A percentile compares a stretch with the other conserved stretches of the same genome.
These are phyloP conservation scores for Onygenales sp. DNA, from an alignment of 2,329 filamentous ascomycete species.

Conservation along the genomic window DNA sequence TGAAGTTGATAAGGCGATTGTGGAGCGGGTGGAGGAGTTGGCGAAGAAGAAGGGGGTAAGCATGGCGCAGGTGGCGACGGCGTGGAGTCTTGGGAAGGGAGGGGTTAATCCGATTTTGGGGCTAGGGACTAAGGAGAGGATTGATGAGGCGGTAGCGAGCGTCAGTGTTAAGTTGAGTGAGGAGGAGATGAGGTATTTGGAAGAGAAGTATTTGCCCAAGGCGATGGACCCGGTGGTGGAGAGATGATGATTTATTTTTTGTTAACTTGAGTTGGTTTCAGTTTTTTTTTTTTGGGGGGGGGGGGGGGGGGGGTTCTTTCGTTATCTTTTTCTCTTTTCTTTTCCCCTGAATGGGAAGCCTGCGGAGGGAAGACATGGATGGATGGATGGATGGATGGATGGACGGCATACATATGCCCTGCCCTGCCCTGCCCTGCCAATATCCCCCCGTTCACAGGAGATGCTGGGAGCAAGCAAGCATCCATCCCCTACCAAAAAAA, in stretches of 20 bases:
- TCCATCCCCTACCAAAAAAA: too few species aligned
- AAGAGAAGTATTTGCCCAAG: slow-evolving; percentile 54
- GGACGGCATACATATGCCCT: too few species aligned
- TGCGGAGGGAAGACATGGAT: too few species aligned
- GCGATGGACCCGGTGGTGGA: slow-evolving; percentile 14
- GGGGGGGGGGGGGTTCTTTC: background rate
- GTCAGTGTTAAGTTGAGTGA: slow-evolving; percentile 40
- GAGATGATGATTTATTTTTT: background rate
- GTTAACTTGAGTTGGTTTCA: background rate
- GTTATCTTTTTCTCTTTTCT: too few species aligned
- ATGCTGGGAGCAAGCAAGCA: too few species aligned
- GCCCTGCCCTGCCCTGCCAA: too few species aligned
- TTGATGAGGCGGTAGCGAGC: slow-evolving; percentile 50
- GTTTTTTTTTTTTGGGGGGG: background rate
- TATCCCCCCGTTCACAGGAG: too few species aligned
- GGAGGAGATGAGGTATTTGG: slow-evolving; percentile 53
- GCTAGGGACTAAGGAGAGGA: slow-evolving; percentile 47
- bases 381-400: too few species aligned
- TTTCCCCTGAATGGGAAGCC: too few species aligned
- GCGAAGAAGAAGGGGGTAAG: slow-evolving; percentile 48
- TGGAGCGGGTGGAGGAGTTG: slow-evolving; percentile 48
- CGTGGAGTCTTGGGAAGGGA: slow-evolving; percentile 49
- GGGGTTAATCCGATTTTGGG: slow-evolving; percentile 53
- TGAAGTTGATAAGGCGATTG: slow-evolving; percentile 43
- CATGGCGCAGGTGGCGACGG: slow-evolving; percentile 56